These are phyloP conservation scores for Plantago lanceolata DNA, from an alignment of 305 asterid genomes.

Conservation along the genomic window DNA sequence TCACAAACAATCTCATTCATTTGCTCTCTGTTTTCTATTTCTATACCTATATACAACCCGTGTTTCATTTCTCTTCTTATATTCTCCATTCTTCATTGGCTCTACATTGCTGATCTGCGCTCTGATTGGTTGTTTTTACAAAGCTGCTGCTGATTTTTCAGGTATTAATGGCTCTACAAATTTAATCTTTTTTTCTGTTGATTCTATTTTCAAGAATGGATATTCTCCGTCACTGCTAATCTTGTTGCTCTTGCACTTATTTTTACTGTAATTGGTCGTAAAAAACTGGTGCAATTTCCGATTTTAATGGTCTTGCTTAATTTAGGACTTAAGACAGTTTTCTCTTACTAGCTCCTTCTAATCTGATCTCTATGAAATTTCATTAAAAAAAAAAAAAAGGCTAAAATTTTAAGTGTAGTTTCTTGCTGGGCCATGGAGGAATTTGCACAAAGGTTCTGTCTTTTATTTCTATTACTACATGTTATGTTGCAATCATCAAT, in stretches of 20 bases:
- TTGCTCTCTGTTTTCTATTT: constrained; percentile 16
- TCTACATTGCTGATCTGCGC: constrained; percentile 9
- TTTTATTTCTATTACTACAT: too few relatives aligned
- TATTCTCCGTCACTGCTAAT: not conserved
- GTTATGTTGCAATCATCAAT: not conserved
- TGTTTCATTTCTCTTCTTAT: constrained; percentile 21
- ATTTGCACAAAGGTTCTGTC: too few relatives aligned
- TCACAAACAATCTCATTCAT: constrained; percentile 32
- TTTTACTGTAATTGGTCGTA: too few relatives aligned
- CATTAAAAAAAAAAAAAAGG: too few relatives aligned
- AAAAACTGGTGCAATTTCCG: not conserved
- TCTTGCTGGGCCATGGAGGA: too few relatives aligned
- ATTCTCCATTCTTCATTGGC: constrained; percentile 14
- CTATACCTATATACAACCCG: not conserved
- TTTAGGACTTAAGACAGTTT: too few relatives aligned
- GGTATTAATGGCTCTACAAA: constrained; percentile 10
- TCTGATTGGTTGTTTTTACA: constrained; percentile 21
- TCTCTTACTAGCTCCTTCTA: too few relatives aligned
- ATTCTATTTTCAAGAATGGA: not conserved
- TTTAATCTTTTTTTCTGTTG: not conserved
- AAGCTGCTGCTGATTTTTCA: constrained; percentile 17
- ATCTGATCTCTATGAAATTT: too few relatives aligned
- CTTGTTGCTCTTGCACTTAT: not conserved
- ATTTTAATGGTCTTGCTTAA: not conserved
- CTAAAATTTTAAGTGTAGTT: too few relatives aligned